Percentiles rank a stretch among this genome's conserved stretches.
These are phyloP conservation scores for Pleodorina starrii DNA, from an alignment of 139 green algal genomes.

Conservation along the genomic window DNA sequence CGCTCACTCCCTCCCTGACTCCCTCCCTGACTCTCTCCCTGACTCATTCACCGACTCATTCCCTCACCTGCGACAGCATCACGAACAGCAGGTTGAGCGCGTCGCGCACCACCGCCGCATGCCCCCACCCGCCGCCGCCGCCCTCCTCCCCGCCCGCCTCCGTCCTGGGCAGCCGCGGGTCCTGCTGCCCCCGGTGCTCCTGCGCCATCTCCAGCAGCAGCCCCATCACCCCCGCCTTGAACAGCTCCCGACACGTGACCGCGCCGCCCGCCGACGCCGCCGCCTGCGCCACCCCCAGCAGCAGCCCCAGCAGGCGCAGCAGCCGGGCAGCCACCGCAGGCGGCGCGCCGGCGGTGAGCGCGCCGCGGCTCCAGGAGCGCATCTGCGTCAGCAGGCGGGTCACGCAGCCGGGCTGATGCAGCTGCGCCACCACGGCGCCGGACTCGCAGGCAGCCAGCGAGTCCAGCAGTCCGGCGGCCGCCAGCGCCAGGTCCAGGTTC, in stretches of 20 bases:
- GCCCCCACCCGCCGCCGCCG: background rate
- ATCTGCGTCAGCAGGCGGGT: background rate
- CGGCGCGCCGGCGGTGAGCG: background rate
- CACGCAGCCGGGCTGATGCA: background rate
- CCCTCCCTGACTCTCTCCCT: too few species aligned
- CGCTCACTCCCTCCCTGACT: too few species aligned
- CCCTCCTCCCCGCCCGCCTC: background rate
- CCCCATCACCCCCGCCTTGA: background rate
- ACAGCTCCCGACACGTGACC: conserved; percentile 21
- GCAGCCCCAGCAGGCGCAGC: background rate
- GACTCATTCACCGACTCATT: too few species aligned
- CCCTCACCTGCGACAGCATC: conserved; percentile 1
- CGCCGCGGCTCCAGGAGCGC: background rate
- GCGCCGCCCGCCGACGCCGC: background rate
- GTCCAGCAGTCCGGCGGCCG: background rate
- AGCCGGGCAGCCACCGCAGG: background rate
- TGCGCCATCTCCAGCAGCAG: conserved; percentile 18
- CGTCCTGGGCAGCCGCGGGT: too few species aligned
- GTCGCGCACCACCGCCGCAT: conserved; percentile 17
- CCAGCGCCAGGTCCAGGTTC: background rate
- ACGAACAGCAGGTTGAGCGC: conserved; percentile 12
- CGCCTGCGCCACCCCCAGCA: conserved; percentile 7
- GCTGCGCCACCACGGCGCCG: background rate
- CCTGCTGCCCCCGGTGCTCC: background rate
- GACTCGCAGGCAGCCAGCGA: background rate